Evolutionary conservation across 2,329 filamentous ascomycete species (phyloP).

Genomic region (Amphichorda felina): DNA sequence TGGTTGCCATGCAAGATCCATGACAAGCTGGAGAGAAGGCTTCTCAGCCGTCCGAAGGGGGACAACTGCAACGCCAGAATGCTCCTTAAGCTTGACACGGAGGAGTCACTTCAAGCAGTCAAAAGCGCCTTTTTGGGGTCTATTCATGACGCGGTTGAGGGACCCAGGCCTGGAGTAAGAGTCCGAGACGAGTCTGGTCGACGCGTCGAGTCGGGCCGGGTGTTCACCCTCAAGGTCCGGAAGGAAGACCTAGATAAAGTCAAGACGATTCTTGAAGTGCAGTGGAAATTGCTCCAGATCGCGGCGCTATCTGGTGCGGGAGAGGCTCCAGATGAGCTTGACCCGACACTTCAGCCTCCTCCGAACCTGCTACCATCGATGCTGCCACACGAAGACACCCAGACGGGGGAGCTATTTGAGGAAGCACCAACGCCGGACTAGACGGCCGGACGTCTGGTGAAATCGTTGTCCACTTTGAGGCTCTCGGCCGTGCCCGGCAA

Average conservation of each 20-base stretch:
- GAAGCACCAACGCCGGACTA: no score
- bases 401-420: no score
- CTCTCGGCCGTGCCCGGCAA: no score
- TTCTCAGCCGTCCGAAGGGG: not conserved
- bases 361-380: no score
- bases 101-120: not conserved
- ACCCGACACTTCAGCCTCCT: not conserved
- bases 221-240: not conserved
- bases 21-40: not conserved
- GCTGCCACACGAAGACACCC: no score
- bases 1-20: not conserved
- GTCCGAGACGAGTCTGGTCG: not conserved
- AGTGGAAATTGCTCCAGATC: not conserved
- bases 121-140: not conserved
- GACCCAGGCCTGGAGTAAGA: not conserved
- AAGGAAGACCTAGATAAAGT: not conserved
- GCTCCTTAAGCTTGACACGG: not conserved
- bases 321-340: not conserved
- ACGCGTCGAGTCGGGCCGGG: not conserved
- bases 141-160: not conserved
- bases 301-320: not conserved
- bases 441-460: no score
- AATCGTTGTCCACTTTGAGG: no score
- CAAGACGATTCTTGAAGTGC: not conserved
- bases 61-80: not conserved